Conservation (phyloP, 306 rosid genomes). For the Citrullus mucosospermus region DNA sequence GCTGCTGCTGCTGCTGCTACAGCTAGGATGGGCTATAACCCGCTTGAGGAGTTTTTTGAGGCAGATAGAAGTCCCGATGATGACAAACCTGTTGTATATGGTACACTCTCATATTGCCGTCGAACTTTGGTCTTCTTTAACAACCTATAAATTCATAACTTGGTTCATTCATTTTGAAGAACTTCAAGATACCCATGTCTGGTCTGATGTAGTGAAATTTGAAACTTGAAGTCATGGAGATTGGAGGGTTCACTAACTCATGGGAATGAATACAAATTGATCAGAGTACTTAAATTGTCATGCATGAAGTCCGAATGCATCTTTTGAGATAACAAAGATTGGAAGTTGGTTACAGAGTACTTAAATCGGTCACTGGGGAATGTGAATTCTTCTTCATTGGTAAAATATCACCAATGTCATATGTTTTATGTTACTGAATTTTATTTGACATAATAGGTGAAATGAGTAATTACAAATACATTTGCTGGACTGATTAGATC, state of each 20-base stretch:
- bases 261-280: neutral
- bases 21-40: conserved; percentile 29
- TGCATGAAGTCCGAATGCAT: neutral
- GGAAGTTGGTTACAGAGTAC: neutral
- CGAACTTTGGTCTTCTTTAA: neutral
- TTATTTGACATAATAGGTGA: neutral
- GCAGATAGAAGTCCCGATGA: conserved; percentile 45
- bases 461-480: neutral
- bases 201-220: neutral
- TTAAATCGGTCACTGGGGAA: neutral
- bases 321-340: neutral
- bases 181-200: neutral
- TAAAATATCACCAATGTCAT: neutral
- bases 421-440: neutral
- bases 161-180: neutral
- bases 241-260: neutral
- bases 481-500: neutral
- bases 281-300: neutral
- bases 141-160: neutral
- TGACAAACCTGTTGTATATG: conserved; percentile 70
- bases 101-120: conserved; percentile 14
- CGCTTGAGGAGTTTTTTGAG: conserved; percentile 79
- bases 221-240: neutral
- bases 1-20: conserved; percentile 23
- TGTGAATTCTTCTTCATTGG: neutral